These are phyloP conservation scores for Lunularia cruciata DNA, from an alignment of 225 moss, liverwort and hornwort species.

Conservation along the genomic window DNA sequence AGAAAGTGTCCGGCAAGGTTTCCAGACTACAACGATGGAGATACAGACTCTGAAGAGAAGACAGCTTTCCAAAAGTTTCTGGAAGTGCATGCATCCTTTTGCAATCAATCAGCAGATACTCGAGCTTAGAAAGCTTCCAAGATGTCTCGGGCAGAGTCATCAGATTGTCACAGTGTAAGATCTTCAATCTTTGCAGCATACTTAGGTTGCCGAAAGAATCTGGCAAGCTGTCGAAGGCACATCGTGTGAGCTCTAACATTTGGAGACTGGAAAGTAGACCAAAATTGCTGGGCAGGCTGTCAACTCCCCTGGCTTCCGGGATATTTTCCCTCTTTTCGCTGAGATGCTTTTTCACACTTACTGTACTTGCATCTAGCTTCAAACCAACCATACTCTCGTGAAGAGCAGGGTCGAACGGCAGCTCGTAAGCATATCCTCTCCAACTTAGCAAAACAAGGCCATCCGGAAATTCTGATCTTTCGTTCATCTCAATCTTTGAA, in stretches of 20 bases:
- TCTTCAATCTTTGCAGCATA: not conserved
- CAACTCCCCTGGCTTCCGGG: slow-evolving; percentile 4
- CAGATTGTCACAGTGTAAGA: not conserved
- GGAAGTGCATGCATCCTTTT: slow-evolving; percentile 19
- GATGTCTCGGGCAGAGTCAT: not conserved
- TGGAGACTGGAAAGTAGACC: slow-evolving; percentile 6
- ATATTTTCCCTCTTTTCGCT: too few species aligned
- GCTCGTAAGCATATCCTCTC: not conserved
- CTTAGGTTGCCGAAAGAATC: slow-evolving; percentile 9
- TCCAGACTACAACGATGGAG: not conserved
- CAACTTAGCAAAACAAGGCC: not conserved
- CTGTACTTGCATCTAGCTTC: slow-evolving; percentile 2
- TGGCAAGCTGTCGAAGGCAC: not conserved
- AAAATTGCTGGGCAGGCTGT: slow-evolving; percentile 7
- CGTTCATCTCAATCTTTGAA: slow-evolving; percentile 1
- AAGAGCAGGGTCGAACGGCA: slow-evolving; percentile 3
- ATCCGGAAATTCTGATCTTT: not conserved
- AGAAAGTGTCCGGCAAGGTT: slow-evolving; percentile 1
- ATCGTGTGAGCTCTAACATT: not conserved
- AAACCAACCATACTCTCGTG: not conserved
- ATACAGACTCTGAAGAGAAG: slow-evolving; percentile 7
- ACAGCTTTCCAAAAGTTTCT: slow-evolving; percentile 13
- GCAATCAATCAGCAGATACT: slow-evolving; percentile 9
- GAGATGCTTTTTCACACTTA: not conserved
- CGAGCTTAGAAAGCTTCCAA: slow-evolving; percentile 1